Percentiles rank a stretch among this genome's conserved stretches.
These are phyloP conservation scores for Apiospora arundinis DNA, from an alignment of 2,329 filamentous ascomycete species.

Conservation along the genomic window DNA sequence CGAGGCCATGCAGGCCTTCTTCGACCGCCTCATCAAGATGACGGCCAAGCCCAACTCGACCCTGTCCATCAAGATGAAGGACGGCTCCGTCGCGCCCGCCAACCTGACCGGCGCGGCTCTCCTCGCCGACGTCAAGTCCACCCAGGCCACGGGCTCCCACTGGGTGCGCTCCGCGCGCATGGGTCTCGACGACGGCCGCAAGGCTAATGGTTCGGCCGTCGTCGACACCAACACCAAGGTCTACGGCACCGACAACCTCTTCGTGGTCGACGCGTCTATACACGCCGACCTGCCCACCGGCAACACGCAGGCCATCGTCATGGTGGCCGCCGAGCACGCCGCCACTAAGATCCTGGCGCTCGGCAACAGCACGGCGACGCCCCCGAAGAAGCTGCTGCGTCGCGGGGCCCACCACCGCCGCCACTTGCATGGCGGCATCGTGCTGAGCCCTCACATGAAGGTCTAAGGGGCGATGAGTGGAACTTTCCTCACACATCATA, in stretches of 20 bases:
- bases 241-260: conserved; percentile 72
- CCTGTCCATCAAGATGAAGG: conserved; percentile 24
- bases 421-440: not conserved
- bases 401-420: not conserved
- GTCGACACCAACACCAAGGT: conserved; percentile 69
- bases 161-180: conserved; percentile 27
- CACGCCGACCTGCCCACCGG: conserved; percentile 72
- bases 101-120: conserved; percentile 26
- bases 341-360: conserved; percentile 39
- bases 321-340: conserved; percentile 43
- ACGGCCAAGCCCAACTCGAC: conserved; percentile 25
- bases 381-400: not conserved
- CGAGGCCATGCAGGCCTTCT: conserved; percentile 26
- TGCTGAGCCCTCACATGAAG: not conserved
- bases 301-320: conserved; percentile 55
- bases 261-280: conserved; percentile 70
- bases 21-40: conserved; percentile 28
- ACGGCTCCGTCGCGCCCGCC: conserved; percentile 24
- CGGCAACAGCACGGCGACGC: not conserved
- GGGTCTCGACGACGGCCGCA: conserved; percentile 53
- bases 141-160: conserved; percentile 27
- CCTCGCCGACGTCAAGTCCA: conserved; percentile 25
- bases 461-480: no score
- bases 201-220: conserved; percentile 58
- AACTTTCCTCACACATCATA: no score